Percentiles rank a stretch among this genome's conserved stretches.
These are phyloP conservation scores for Helianthus annuus DNA, from an alignment of 129 eudicot species.

Conservation along the genomic window HanXRQr2.0-SUNRISE NC_035441.2:120160091-120160590, in stretches of 20 bases:
- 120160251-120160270: constrained; percentile 20
- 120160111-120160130: constrained; percentile 12
- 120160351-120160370: constrained; percentile 44
- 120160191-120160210: not conserved
- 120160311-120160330: constrained; percentile 32
- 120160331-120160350: constrained; percentile 9
- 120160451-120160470: constrained; percentile 10
- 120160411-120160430: constrained; percentile 42
- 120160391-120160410: constrained; percentile 40
- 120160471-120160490: not conserved
- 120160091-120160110: not conserved
- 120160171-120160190: constrained; percentile 9
- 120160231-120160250: not conserved
- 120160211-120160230: constrained; percentile 20
- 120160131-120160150: not conserved
- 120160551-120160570: not conserved
- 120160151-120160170: constrained; percentile 9
- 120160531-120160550: constrained; percentile 8
- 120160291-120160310: constrained; percentile 21
- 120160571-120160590: constrained; percentile 42
- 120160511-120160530: not conserved
- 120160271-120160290: constrained; percentile 11
- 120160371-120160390: constrained; percentile 48
- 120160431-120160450: constrained; percentile 9
- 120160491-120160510: constrained; percentile 7